Base-by-base conservation (phyloP, 2,329 filamentous ascomycete genomes). In the Cladosporium austrohemisphaericum region DNA sequence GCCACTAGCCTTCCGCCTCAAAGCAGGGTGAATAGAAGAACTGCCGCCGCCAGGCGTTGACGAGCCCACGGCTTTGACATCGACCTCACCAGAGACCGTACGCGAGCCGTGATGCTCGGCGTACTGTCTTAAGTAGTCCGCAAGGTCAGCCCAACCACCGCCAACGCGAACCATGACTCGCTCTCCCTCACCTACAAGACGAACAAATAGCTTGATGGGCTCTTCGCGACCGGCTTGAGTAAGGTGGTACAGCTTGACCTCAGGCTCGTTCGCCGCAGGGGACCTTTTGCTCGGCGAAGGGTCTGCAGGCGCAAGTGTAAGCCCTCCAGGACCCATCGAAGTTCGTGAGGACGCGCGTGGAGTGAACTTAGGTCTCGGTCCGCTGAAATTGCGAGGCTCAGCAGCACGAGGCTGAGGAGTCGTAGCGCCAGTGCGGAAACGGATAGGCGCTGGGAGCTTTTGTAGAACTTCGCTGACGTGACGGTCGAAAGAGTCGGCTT, bases 121-220 rank as follows among this genome's bases (percentile, higher is more conserved):
- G 61, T 96, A 98, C 66, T 95, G 89, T 59, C 90, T 86, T 33
- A 98, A 76, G 63, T 96, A 98, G 67, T 97, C 93, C 29, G 87
- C 92, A 16, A 98, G 75, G 67, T 98, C 93, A 11, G 91, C 90
- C 93, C 93, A 98, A n/a, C 93, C 93, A 52, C 93, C 93, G 10
- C 93, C 93, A 10, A 98, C 92, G 28, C 93, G 86, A 6, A 98
- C 93, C 93, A 98, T 97, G 53, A 97, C 90, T 44, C 93, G 83
- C 68, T 97, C 90, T 13, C 88, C 88, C 66, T 95, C 90, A 41
- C 93, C 93, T 2, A 98, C 91, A 1, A 90, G 84, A 13, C 93
- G 86, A 45, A 98, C 91, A 62, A 94, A 95, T 4, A 98, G 80
- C 69, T 96, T 97, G 64, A 96, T 91, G 0, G 93, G 93, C 10